Evolutionary conservation across 257 asterid species (phyloP), one percentile per base, ranked within the genome.

Genomic region (Capsicum pubescens): DNA sequence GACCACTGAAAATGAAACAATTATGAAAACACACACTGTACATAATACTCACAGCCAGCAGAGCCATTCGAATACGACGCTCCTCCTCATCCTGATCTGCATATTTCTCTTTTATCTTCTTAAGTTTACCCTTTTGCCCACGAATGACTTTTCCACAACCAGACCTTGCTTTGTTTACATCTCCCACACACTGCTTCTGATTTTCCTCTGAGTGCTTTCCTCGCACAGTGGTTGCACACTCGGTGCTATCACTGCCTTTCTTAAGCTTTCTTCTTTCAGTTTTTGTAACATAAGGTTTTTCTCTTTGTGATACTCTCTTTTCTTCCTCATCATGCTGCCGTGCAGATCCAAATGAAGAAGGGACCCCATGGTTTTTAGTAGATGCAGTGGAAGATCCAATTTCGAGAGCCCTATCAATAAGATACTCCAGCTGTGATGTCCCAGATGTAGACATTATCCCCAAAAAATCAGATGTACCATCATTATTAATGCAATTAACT

Each of bases 71-170:
- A 83, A 97, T 93, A 86, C 86, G 91, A 74, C 98, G 92, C 89
- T 97, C 98, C 89, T 95, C 98, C 87, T 94, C 99, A 88, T 97
- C 99, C 89, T 97, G 99, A 85, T 97, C 98, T 54, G 98, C 99
- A 85, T 97, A 97, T 90, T 97, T 97, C 90, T 94, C 99, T 90
- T 95, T 97, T 84, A 97, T 95, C 88, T 94, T 95, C 92, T 94
- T 97, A 87, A 94, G 87, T 87, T 97, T 97, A 58, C 97, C 93
- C 88, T 84, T 97, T 90, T 93, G 98, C 60, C 99, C 99, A 76
- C 99, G 98, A 86, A 89, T 91, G 85, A 89, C 68, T 90, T 96
- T 96, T 80, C 93, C 95, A 14, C 86, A 84, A 44, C 86, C 80
- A 15, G 90, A 88, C 88, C 91, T 90, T 82, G 90, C 83, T 58